phyloP scores from a whole-genome alignment of 768 basidiomycete genomes.

The Myochromella boudieri region DNA sequence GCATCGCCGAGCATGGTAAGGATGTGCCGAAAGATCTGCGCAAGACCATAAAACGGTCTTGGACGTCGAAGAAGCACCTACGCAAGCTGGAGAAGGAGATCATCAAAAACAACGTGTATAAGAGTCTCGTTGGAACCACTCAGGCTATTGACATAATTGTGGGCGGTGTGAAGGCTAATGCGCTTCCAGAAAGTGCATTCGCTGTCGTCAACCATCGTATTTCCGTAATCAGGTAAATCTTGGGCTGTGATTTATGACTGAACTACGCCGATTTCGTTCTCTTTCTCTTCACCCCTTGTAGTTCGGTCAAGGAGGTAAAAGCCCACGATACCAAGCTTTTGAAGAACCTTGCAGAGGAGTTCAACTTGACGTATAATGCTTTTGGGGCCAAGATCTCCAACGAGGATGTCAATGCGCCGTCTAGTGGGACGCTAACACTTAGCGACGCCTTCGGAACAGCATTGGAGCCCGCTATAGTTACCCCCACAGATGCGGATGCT shows the following conservation, averaged over 20 bases:
- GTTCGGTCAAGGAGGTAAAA: constrained; percentile 33
- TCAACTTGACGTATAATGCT: constrained; percentile 59
- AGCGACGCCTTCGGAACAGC: constrained; percentile 48
- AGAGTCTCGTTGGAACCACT: constrained; percentile 62
- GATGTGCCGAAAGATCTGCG: constrained; percentile 49
- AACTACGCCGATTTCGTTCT: too few species aligned
- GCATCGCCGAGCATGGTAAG: constrained; percentile 62
- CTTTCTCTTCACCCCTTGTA: too few species aligned
- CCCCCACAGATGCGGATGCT: constrained; percentile 45
- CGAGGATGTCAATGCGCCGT: constrained; percentile 22
- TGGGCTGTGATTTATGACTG: too few species aligned
- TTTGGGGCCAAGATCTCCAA: constrained; percentile 46
- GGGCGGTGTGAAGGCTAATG: constrained; percentile 75
- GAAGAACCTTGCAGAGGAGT: constrained; percentile 43
- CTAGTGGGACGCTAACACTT: constrained; percentile 48
- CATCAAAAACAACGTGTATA: constrained; percentile 35
- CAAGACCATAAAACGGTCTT: constrained; percentile 45
- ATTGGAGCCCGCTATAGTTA: constrained; percentile 68
- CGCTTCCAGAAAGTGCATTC: constrained; percentile 72
- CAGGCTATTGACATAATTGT: constrained; percentile 74
- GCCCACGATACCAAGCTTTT: constrained; percentile 46
- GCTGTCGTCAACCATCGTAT: constrained; percentile 76
- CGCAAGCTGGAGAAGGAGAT: constrained; percentile 48
- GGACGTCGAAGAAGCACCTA: constrained; percentile 50
- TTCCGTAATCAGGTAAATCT: constrained; percentile 60